phyloP scores from a whole-genome alignment of 345 rosid species.

The Moringa oleifera region DNA sequence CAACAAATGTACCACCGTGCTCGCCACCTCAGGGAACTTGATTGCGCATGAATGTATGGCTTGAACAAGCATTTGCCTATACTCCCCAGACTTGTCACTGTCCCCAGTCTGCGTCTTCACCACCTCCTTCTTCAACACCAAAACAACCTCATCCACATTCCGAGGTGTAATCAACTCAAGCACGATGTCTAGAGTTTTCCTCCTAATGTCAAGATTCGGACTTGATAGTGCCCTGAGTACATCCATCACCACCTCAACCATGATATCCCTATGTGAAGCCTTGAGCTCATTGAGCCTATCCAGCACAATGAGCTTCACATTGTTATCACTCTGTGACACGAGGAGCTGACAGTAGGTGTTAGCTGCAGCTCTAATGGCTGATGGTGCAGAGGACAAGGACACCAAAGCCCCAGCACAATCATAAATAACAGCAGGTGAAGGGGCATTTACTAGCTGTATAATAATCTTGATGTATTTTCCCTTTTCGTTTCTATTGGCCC shows the following conservation, averaged over 20 bases:
- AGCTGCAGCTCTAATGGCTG: constrained; percentile 69
- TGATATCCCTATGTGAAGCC: constrained; percentile 56
- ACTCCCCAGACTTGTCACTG: constrained; percentile 74
- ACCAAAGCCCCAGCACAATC: constrained; percentile 70
- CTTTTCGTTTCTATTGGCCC: constrained; percentile 52
- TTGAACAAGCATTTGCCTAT: constrained; percentile 80
- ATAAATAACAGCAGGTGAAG: constrained; percentile 53
- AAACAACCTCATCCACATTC: constrained; percentile 64
- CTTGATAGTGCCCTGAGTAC: constrained; percentile 76
- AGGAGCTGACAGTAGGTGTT: constrained; percentile 72
- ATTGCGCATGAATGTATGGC: constrained; percentile 82
- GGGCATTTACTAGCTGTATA: constrained; percentile 53
- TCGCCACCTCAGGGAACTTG: constrained; percentile 84
- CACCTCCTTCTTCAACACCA: constrained; percentile 73
- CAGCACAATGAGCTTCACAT: constrained; percentile 75
- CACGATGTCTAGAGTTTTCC: constrained; percentile 69
- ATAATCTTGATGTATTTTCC: constrained; percentile 64
- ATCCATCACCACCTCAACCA: constrained; percentile 78
- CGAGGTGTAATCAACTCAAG: constrained; percentile 67
- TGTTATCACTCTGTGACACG: constrained; percentile 77
- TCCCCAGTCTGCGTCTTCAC: constrained; percentile 75
- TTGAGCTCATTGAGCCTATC: constrained; percentile 66
- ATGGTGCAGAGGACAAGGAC: constrained; percentile 77
- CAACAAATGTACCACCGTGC: constrained; percentile 76
- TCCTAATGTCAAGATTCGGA: constrained; percentile 67